Conservation (phyloP, 139 green algal genomes). For the Chlorella sp. region DNA sequence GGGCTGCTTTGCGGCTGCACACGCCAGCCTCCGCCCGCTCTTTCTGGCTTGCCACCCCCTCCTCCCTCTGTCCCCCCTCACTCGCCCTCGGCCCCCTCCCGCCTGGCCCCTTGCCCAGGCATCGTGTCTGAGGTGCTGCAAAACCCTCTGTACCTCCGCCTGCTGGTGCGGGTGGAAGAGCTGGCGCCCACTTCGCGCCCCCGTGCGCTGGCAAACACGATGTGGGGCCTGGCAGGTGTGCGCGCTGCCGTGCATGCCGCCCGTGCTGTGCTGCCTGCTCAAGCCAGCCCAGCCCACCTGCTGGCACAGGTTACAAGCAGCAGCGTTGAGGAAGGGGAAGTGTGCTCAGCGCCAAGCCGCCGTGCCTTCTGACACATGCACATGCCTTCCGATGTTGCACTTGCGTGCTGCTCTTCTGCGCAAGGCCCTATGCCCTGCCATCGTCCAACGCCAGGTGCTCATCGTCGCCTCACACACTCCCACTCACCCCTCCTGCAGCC, state of each 20-base stretch:
- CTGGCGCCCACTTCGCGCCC: slow-evolving; percentile 59
- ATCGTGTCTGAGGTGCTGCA: neutral
- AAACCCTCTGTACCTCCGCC: slow-evolving; percentile 27
- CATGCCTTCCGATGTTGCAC: neutral
- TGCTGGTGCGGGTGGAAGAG: slow-evolving; percentile 53
- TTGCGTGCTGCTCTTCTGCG: neutral
- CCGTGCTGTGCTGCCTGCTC: neutral
- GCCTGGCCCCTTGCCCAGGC: neutral
- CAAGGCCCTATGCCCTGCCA: neutral
- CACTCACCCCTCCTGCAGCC: neutral
- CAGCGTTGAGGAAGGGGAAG: neutral
- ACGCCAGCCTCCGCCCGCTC: neutral
- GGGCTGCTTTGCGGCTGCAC: no score
- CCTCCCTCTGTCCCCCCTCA: neutral
- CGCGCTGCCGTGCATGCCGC: no score
- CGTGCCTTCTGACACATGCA: no score
- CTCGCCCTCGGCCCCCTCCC: neutral
- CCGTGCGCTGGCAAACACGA: slow-evolving; percentile 75
- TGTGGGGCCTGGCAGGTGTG: slow-evolving; percentile 49
- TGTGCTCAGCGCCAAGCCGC: no score
- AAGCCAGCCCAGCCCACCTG: no score
- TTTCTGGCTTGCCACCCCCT: neutral
- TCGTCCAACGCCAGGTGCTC: neutral
- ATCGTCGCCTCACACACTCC: no score
- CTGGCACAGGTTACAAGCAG: neutral